Evolutionary conservation across 352 stramenopile genomes (phyloP), one percentile per base, ranked within the genome.

Genomic region (Phytophthora tentaculata): DNA sequence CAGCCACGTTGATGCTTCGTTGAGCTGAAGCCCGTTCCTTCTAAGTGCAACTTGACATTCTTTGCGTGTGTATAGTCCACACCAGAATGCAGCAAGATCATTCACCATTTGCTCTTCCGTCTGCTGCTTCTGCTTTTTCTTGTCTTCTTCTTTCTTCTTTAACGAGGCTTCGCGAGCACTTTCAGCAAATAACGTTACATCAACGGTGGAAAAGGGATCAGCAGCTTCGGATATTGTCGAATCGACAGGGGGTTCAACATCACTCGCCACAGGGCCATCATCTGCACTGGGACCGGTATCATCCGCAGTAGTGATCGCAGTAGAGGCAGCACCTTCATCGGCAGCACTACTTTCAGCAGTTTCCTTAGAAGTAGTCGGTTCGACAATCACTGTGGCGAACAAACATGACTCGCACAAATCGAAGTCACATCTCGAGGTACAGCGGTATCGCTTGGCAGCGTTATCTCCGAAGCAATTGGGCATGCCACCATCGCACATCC

Each of bases 321-420:
- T 26, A 26, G 56, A 50, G 35, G 58, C 32, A 13, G 26, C 48
- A 26, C 16, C 45, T 23, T 37, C 22, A 8, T 56, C 64, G 59
- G 50, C 52, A 61, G 28, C 35, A 56, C 28, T 41, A 14, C 19
- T 23, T 56, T 71, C 55, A 10, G 20, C 62, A 53, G 39, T 61
- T 39, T 43, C 1, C n/a, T 49, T 48, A 14, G 44, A 58, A 17
- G 51, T 7, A 14, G 71, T 24, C 35, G 55, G 48, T 50, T 79
- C 78, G 22, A 58, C 63, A 29, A 76, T 74, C 26, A 87, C 43
- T 9, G 77, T 89, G 17, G 65, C 72, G 19, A 70, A 64, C 12
- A 91, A 51, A 41, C 86, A 94, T 6, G 73, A 68, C 23, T 90
- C 79, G 26, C 86, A 94, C 56, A 94, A 73, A 63, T 94, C 86